Base-by-base conservation (phyloP, 2,329 filamentous ascomycete genomes). In the Camillea tinctor region DNA sequence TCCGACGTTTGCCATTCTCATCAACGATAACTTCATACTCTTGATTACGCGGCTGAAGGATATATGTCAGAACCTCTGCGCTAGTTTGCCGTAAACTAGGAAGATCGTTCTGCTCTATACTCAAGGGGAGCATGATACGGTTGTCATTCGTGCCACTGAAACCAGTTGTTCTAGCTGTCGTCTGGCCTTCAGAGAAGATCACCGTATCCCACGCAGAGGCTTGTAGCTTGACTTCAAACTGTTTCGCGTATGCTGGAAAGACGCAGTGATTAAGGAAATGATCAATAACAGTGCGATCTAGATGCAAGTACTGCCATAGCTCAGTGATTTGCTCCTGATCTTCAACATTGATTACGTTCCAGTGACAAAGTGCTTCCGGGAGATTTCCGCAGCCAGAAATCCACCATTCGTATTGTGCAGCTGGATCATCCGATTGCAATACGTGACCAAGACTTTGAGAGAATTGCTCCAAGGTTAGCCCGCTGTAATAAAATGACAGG, bases 141-240 rank as follows among this genome's bases (percentile, higher is more conserved):
- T 83, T 86, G 68, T 92, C 88, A 50, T 89, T 91, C 0, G 89
- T 92, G 0, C 89, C 89, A 7, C 85, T 89, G 69, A 93, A 92
- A 0, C 89, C 89, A 0, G 88, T 90, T 0, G 87, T 88, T 1
- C 79, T 63, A 1, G 74, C 67, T 66, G 62, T 19, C 52, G 40
- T 9, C 8, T 30, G 9, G 11, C 23, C 9, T 26, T 57, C 5
- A 0, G 71, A 66, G 23, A 77, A 77, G 0, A 86, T 68, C 0
- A 86, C 85, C 1, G 91, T 75, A 64, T 91, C 88, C 88, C 88
- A 92, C 0, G 85, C 86, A 0, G 84, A 89, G 0, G 86, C 81
- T 49, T 87, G 84, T 0, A 91, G 71, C 64, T 91, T 91, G 5
- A 81, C 69, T 0, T 77, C 75, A 58, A 90, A 91, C 52, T 90